Evolutionary conservation across 2,329 filamentous ascomycete genomes (phyloP), one percentile per base, ranked within the genome.

Genomic region (Metarhizium brunneum): DNA sequence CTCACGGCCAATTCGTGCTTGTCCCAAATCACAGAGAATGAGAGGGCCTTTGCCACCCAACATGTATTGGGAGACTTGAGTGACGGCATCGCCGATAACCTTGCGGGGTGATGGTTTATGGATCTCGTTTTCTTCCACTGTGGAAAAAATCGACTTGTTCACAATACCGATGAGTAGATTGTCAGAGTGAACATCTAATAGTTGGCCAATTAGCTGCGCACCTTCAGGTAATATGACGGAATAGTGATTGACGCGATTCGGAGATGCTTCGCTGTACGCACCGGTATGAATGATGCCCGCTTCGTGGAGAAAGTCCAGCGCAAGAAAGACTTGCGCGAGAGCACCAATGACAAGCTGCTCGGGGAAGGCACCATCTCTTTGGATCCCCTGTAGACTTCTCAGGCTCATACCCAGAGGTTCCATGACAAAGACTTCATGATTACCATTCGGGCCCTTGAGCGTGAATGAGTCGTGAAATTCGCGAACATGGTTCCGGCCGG

Each of bases 361-460:
- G n/a, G 66, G 57, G 35, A 74, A 64, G 63, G 62, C 25, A 14
- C 56, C 54, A 49, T 54, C 47, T 57, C 56, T 43, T 32, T 65
- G 65, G 47, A 65, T 53, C n/a, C 68, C 63, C 48, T 68, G 63
- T 1, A 74, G 59, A 42, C 69, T 67, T 20, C 61, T 62, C 10
- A 75, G 56, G 55, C 65, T 73, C 63, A 73, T 71, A 4, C 71
- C 71, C 0, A 74, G 59, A 3, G 73, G 68, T 16, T 29, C 59
- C 67, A 64, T 73, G 56, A 68, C 69, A 61, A 62, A 64, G 30
- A 68, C 63, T 3, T 62, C 60, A 58, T 75, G 71, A 29, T 64
- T 59, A 0, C 70, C 70, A 52, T 68, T 16, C 6, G 67, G 62
- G 14, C 64, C 63, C 5, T 50, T 55, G 48, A 65, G 61, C 63